Percentiles rank a stretch among this genome's conserved stretches.
Evolutionary conservation across 1,284 basidiomycete genomes (phyloP).

Genomic region (Austroboletus olivaceoglutinosus): DNA sequence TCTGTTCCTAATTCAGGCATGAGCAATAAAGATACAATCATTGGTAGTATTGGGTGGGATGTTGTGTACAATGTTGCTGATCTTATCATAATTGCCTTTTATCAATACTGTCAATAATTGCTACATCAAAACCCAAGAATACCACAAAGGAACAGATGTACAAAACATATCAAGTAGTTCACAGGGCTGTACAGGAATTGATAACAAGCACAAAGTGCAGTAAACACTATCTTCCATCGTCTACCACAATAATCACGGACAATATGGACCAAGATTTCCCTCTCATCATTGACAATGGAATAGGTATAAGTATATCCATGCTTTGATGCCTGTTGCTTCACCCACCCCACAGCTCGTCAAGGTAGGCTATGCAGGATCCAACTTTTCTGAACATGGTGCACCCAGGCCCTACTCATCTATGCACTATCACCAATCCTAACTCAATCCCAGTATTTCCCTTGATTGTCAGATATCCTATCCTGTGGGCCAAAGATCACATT

Average conservation of each 20-base stretch:
- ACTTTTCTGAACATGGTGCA: slow-evolving; percentile 96
- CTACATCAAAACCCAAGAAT: not conserved
- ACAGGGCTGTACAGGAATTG: too few species aligned
- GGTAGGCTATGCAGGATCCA: slow-evolving; percentile 96
- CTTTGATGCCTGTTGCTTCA: slow-evolving; percentile 5
- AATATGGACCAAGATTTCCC: slow-evolving; percentile 69
- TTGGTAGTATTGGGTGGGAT: slow-evolving; percentile 14
- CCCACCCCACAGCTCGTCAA: slow-evolving; percentile 80
- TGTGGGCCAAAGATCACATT: slow-evolving; percentile 95
- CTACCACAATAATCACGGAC: not conserved
- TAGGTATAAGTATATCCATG: slow-evolving; percentile 66
- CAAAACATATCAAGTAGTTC: not conserved
- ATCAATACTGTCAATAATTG: slow-evolving; percentile 5
- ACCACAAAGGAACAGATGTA: not conserved
- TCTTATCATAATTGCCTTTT: slow-evolving; percentile 1
- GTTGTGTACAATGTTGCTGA: slow-evolving; percentile 13
- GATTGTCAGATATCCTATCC: slow-evolving; percentile 93
- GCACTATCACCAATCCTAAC: not conserved
- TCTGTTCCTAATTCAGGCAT: not conserved
- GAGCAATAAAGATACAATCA: slow-evolving; percentile 6
- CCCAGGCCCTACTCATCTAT: not conserved
- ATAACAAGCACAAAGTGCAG: slow-evolving; percentile 19
- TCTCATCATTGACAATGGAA: slow-evolving; percentile 96
- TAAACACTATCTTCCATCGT: slow-evolving; percentile 12
- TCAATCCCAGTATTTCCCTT: slow-evolving; percentile 82